Percentiles rank a stretch among this genome's conserved stretches.
Conservation (phyloP, 345 rosid genomes). For the Salix arbutifolia region DNA sequence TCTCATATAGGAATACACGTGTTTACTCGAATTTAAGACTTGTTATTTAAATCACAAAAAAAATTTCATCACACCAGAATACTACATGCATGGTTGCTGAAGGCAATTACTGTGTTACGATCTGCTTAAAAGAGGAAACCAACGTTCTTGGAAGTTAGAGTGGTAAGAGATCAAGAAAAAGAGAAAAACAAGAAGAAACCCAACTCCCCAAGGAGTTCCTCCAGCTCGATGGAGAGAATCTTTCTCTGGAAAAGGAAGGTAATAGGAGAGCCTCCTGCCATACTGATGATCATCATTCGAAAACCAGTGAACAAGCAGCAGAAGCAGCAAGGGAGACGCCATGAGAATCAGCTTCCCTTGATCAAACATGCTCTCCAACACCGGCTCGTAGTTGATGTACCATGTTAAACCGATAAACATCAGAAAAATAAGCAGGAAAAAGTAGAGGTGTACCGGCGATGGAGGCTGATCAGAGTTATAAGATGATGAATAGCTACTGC, state of each 20-base stretch:
- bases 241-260: conserved; percentile 33
- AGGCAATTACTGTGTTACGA: not conserved
- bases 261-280: conserved; percentile 19
- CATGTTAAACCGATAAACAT: conserved; percentile 41
- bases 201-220: conserved; percentile 59
- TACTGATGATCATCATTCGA: conserved; percentile 23
- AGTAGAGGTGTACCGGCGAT: conserved; percentile 45
- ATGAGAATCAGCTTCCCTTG: conserved; percentile 46
- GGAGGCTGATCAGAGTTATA: conserved; percentile 2
- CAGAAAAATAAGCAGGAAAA: conserved; percentile 40
- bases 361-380: conserved; percentile 39
- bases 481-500: conserved; percentile 18
- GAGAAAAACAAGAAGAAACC: conserved; percentile 46
- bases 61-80: no score
- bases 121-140: conserved; percentile 44
- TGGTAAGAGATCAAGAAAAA: conserved; percentile 53
- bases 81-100: no score
- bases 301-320: conserved; percentile 42
- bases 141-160: conserved; percentile 47
- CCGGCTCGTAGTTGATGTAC: conserved; percentile 51
- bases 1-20: no score
- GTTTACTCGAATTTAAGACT: no score
- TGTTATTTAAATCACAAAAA: no score
- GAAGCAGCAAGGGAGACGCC: conserved; percentile 42
- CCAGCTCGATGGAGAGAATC: conserved; percentile 51